A percentile compares a stretch with the other conserved stretches of the same genome.
Evolutionary conservation across 768 basidiomycete species (phyloP).

Genomic region (Phanerodontia chrysosporium): DNA sequence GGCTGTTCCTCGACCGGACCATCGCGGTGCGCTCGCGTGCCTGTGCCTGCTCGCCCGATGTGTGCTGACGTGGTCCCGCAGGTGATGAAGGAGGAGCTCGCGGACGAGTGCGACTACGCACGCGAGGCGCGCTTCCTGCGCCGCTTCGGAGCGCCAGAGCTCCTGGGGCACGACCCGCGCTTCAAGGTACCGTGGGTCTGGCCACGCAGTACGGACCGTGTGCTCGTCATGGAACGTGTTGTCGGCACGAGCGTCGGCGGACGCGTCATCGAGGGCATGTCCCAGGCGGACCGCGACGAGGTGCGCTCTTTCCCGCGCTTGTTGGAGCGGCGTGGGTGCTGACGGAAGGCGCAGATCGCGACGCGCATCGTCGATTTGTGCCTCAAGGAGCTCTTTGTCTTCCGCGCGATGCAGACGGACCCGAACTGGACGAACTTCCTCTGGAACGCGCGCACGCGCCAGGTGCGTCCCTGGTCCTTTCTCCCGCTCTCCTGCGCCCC

Average conservation of each 20-base stretch:
- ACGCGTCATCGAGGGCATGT: constrained; percentile 45
- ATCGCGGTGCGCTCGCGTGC: constrained; percentile 48
- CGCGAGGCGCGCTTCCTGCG: constrained; percentile 75
- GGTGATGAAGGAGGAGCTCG: constrained; percentile 87
- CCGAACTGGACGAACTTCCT: constrained; percentile 99
- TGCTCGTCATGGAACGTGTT: constrained; percentile 88
- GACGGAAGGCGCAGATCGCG: constrained; percentile 60
- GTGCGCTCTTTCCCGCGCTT: constrained; percentile 36
- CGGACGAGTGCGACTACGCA: constrained; percentile 88
- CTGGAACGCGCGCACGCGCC: constrained; percentile 65
- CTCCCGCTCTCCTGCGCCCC: not conserved
- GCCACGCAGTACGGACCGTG: constrained; percentile 73
- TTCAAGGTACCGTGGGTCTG: constrained; percentile 88
- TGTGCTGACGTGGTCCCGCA: constrained; percentile 21
- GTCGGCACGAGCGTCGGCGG: constrained; percentile 80
- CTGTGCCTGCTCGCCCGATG: not conserved
- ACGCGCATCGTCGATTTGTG: constrained; percentile 78
- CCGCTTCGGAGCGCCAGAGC: constrained; percentile 48
- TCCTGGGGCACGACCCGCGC: constrained; percentile 52
- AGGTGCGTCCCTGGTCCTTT: constrained; percentile 37
- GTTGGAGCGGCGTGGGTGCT: not conserved
- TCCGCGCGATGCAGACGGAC: constrained; percentile 95
- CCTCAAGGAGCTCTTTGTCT: constrained; percentile 84
- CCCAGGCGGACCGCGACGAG: constrained; percentile 65
- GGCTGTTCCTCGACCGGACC: constrained; percentile 86